Conservation (phyloP, 2,329 filamentous ascomycete species). For the Bipolaris gigantea region DNA sequence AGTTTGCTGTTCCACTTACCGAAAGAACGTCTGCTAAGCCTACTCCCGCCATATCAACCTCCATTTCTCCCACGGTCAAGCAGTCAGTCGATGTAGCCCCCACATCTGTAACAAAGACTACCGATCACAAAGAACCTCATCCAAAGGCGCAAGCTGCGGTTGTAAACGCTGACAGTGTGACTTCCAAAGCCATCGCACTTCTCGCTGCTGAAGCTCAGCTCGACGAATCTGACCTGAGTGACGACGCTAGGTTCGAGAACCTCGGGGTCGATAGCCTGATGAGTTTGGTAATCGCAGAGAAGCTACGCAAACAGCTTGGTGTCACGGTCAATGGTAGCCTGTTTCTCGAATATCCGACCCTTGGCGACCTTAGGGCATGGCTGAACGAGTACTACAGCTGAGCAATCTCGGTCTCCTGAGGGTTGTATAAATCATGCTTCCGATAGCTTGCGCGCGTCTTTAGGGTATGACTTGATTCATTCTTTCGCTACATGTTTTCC, state of each 20-base stretch:
- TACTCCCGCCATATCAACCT: too few relatives aligned
- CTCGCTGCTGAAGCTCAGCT: constrained; percentile 25
- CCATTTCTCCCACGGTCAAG: too few relatives aligned
- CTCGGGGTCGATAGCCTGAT: background rate
- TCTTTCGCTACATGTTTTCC: too few relatives aligned
- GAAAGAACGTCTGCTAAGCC: too few relatives aligned
- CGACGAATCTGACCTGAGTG: background rate
- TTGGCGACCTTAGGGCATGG: background rate
- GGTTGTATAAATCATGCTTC: too few relatives aligned
- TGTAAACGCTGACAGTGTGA: background rate
- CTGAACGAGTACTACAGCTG: background rate
- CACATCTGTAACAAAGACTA: too few relatives aligned
- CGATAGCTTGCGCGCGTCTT: too few relatives aligned
- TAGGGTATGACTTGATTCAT: too few relatives aligned
- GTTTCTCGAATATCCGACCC: background rate
- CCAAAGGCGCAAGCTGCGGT: too few relatives aligned
- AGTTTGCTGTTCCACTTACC: background rate
- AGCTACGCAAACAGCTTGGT: background rate
- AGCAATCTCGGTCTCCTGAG: background rate
- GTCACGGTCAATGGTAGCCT: background rate
- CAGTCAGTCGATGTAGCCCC: too few relatives aligned
- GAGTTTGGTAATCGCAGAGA: background rate
- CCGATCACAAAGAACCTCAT: too few relatives aligned
- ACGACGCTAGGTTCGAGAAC: background rate
- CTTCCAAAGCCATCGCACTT: constrained; percentile 7